Conservation (phyloP, 2,329 filamentous ascomycete species). For the Xylaria sp. region DNA sequence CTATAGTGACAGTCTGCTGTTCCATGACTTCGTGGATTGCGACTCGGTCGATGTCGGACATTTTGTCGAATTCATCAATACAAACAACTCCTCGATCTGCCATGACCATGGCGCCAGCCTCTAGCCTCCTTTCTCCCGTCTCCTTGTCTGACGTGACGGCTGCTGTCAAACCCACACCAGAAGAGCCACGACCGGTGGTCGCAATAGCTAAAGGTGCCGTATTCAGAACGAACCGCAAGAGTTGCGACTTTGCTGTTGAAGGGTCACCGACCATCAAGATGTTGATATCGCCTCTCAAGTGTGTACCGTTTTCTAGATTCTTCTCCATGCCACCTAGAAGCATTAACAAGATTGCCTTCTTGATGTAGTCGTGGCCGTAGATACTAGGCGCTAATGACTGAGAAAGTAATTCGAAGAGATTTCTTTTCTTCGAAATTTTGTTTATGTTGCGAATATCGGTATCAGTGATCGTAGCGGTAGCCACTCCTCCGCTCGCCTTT, state of each 20-base stretch:
- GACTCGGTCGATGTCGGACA: conserved; percentile 97
- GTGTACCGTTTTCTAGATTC: conserved; percentile 96
- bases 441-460: conserved; percentile 99
- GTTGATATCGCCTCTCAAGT: conserved; percentile 98
- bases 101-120: conserved; percentile 98
- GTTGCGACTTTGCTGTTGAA: conserved; percentile 97
- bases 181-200: conserved; percentile 95
- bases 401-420: conserved; percentile 90
- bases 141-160: conserved; percentile 97
- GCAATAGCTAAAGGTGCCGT: conserved; percentile 96
- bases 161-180: conserved; percentile 95
- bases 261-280: conserved; percentile 99
- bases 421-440: conserved; percentile 93
- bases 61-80: conserved; percentile 99
- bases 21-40: conserved; percentile 99
- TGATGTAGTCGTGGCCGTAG: conserved; percentile 96
- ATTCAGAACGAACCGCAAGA: conserved; percentile 95
- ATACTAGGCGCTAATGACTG: conserved; percentile 97
- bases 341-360: conserved; percentile 96
- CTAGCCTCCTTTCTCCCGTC: conserved; percentile 91
- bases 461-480: conserved; percentile 91
- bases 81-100: conserved; percentile 96
- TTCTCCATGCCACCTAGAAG: conserved; percentile 96
- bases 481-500: conserved; percentile 94
- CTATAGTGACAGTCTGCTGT: conserved; percentile 98